These are phyloP conservation scores for Solanum appendiculatum DNA, from an alignment of 257 asterid genomes.

Conservation along the genomic window DNA sequence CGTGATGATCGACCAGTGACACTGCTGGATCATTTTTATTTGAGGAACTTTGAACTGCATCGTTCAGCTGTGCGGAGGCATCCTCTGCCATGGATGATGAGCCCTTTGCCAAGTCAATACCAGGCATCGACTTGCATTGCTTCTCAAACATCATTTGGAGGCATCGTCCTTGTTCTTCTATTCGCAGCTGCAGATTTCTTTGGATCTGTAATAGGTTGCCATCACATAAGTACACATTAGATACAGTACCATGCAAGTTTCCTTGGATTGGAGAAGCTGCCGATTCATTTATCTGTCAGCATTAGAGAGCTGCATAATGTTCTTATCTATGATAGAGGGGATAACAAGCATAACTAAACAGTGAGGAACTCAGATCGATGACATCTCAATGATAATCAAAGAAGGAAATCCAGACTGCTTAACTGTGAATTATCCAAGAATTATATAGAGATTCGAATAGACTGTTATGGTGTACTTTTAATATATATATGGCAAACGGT, in stretches of 20 bases:
- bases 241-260: not conserved
- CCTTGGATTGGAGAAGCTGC: not conserved
- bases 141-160: constrained; percentile 11
- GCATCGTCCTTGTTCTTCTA: constrained; percentile 8
- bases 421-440: not conserved
- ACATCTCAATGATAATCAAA: not conserved
- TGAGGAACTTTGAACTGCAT: constrained; percentile 19
- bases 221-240: not conserved
- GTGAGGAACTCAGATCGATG: not conserved
- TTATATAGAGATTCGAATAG: not conserved
- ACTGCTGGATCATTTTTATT: constrained; percentile 14
- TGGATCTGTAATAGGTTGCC: not conserved
- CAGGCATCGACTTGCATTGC: constrained; percentile 34
- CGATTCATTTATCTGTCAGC: not conserved
- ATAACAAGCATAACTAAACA: not conserved
- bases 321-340: not conserved
- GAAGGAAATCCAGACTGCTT: not conserved
- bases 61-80: constrained; percentile 20
- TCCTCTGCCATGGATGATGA: constrained; percentile 36
- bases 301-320: not conserved
- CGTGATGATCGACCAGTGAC: not conserved
- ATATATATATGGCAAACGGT: no score
- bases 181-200: constrained; percentile 10
- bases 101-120: constrained; percentile 41
- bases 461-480: no score